phyloP scores from a whole-genome alignment of 371 early-diverging fungal species.

The Blakeslea trispora region DNA sequence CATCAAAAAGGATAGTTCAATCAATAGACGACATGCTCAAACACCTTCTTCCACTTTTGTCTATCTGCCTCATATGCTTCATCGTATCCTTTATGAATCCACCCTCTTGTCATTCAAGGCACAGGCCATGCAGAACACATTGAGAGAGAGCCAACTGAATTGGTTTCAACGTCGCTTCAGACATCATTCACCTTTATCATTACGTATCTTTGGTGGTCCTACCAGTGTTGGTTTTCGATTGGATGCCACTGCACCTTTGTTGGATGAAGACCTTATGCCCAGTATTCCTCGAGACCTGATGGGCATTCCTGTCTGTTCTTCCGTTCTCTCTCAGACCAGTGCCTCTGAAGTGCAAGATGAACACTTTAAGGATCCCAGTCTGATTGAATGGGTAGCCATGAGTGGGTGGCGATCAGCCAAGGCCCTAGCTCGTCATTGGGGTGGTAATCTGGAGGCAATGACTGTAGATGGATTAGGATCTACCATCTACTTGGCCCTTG shows the following conservation, averaged over 20 bases:
- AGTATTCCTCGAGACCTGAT: constrained; percentile 39
- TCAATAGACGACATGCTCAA: constrained; percentile 3
- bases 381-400: constrained; percentile 30
- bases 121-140: constrained; percentile 57
- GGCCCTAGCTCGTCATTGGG: constrained; percentile 67
- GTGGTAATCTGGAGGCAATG: constrained; percentile 71
- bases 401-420: constrained; percentile 40
- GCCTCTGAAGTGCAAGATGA: constrained; percentile 38
- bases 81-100: constrained; percentile 70
- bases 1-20: constrained; percentile 15
- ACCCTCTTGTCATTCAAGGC: constrained; percentile 58
- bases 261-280: constrained; percentile 28
- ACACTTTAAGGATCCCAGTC: neutral
- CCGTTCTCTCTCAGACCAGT: constrained; percentile 54
- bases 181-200: constrained; percentile 37
- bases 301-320: constrained; percentile 47
- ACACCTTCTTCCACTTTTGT: constrained; percentile 44
- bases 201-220: constrained; percentile 42
- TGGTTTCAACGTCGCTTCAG: constrained; percentile 18
- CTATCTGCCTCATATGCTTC: constrained; percentile 64
- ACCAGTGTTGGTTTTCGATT: constrained; percentile 43
- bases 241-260: constrained; percentile 26
- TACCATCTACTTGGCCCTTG: constrained; percentile 72
- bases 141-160: constrained; percentile 44
- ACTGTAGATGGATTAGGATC: constrained; percentile 78